phyloP scores from a whole-genome alignment of 306 rosid genomes.

The Echinosophora koreensis region DNA sequence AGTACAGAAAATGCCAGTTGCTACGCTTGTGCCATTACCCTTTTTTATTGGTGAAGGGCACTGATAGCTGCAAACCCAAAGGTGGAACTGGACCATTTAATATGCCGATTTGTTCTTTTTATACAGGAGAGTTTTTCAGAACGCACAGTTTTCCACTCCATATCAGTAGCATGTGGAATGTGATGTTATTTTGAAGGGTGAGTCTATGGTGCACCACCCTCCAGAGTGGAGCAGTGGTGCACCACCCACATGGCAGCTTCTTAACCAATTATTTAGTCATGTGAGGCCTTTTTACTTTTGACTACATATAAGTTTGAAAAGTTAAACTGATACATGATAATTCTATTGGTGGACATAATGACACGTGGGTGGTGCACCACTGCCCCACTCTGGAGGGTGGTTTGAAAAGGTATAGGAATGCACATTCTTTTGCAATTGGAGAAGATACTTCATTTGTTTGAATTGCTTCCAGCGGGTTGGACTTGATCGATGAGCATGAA shows the following conservation, averaged over 20 bases:
- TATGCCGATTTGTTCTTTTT: constrained; percentile 7
- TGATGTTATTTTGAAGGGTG: constrained; percentile 5
- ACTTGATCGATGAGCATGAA: neutral
- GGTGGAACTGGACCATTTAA: constrained; percentile 11
- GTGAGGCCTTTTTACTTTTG: too few species aligned
- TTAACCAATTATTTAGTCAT: too few species aligned
- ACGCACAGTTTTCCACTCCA: neutral
- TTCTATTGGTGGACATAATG: too few species aligned
- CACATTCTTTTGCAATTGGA: neutral
- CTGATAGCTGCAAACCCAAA: constrained; percentile 32
- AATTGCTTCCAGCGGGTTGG: constrained; percentile 14
- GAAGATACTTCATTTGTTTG: neutral
- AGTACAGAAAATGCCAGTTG: constrained; percentile 3
- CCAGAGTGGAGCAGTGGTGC: too few species aligned
- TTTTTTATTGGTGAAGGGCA: neutral
- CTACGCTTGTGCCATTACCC: neutral
- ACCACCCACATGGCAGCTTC: too few species aligned
- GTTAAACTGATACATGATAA: too few species aligned
- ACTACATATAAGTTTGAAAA: too few species aligned
- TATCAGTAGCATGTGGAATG: neutral
- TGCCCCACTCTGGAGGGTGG: too few species aligned
- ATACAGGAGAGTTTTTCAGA: constrained; percentile 23
- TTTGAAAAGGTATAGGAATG: neutral
- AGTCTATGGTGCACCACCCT: too few species aligned
- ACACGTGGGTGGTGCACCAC: too few species aligned